A percentile compares a stretch with the other conserved stretches of the same genome.
Evolutionary conservation across 1,284 basidiomycete species (phyloP).

Genomic region (Apiotrichum siamense): DNA sequence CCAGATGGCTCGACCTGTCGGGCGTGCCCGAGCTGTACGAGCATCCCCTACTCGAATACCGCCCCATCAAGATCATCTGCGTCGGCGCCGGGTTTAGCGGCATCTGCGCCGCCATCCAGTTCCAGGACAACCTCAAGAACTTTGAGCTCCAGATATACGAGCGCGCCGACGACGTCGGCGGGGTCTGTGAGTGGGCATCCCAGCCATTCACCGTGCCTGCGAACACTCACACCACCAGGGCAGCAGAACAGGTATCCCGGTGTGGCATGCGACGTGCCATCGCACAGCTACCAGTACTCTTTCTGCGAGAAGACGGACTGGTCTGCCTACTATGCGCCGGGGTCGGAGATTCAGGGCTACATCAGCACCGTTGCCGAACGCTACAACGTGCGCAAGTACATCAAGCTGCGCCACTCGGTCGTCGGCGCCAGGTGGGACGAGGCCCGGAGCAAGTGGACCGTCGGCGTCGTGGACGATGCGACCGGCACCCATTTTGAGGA

Average conservation of each 20-base stretch:
- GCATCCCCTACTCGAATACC: not conserved
- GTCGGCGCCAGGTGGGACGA: constrained; percentile 20
- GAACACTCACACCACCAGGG: constrained; percentile 2
- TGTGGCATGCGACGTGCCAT: constrained; percentile 28
- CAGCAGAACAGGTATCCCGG: constrained; percentile 32
- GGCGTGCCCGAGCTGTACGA: constrained; percentile 10
- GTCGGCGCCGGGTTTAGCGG: constrained; percentile 15
- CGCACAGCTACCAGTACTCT: constrained; percentile 25
- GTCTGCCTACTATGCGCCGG: constrained; percentile 27
- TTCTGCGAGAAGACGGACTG: constrained; percentile 22
- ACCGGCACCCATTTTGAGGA: constrained; percentile 15
- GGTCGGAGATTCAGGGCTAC: constrained; percentile 30
- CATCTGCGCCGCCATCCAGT: constrained; percentile 9
- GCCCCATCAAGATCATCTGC: constrained; percentile 2
- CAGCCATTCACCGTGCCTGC: not conserved
- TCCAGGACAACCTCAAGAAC: constrained; percentile 5
- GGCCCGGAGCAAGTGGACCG: constrained; percentile 26
- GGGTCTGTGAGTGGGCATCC: constrained; percentile 16
- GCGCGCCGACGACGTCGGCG: constrained; percentile 10
- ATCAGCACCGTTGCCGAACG: constrained; percentile 17
- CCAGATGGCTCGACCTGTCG: not conserved
- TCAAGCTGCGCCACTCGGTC: constrained; percentile 11
- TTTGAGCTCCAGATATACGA: constrained; percentile 10
- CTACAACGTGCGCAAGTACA: constrained; percentile 20
- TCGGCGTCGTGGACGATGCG: constrained; percentile 14